Evolutionary conservation across 208 protist genomes (phyloP).

Genomic region (Trypanosomatidae sp.): DNA sequence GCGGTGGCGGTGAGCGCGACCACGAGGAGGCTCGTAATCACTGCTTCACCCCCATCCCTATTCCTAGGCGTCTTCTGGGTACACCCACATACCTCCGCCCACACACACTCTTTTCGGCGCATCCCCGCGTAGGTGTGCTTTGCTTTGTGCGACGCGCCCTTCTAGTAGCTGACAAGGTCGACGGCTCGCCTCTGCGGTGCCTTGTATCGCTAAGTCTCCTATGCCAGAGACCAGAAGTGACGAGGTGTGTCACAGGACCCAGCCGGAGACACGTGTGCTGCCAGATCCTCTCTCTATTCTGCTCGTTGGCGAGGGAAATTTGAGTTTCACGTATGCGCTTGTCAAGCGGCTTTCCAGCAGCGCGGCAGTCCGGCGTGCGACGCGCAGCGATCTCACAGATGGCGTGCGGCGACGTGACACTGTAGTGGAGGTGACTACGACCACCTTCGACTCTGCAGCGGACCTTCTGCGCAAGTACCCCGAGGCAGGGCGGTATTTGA

Average conservation of each 20-base stretch:
- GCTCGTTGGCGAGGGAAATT: conserved; percentile 59
- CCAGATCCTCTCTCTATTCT: conserved; percentile 32
- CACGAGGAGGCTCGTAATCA: background rate
- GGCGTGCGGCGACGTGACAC: background rate
- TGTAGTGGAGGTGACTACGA: conserved; percentile 25
- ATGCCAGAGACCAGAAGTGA: background rate
- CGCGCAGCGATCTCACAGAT: background rate
- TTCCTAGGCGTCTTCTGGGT: background rate
- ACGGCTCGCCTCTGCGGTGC: background rate
- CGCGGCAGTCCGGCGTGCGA: conserved; percentile 13
- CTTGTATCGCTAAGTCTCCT: background rate
- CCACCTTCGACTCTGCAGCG: conserved; percentile 38
- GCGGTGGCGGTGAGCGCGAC: background rate
- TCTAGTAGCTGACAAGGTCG: background rate
- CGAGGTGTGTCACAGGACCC: background rate
- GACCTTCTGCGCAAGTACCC: conserved; percentile 49
- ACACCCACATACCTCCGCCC: too few species aligned
- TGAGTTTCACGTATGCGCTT: conserved; percentile 54
- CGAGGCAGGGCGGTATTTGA: conserved; percentile 37
- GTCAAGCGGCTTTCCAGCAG: conserved; percentile 41
- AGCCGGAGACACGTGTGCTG: background rate
- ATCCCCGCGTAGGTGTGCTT: background rate
- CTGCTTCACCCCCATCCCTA: background rate
- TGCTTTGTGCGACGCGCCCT: background rate
- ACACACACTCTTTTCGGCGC: background rate